Conservation (phyloP, 306 rosid genomes). For the Cyclanthera cordifolia region DNA sequence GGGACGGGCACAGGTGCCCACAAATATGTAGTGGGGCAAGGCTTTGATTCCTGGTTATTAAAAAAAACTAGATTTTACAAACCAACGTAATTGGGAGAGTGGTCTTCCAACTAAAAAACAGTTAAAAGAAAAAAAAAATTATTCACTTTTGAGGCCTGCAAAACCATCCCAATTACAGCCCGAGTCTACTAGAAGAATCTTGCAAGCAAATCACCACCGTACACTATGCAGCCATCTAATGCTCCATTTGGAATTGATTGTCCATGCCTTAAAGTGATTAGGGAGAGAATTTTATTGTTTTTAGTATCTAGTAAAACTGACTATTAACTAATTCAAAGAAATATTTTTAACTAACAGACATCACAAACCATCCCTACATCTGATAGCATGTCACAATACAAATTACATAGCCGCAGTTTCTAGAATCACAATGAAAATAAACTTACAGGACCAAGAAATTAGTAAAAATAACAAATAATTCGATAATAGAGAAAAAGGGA, state of each 20-base stretch:
- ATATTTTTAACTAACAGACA: not conserved
- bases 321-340: too few relatives aligned
- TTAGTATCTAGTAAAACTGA: too few relatives aligned
- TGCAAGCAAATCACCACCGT: not conserved
- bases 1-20: too few relatives aligned
- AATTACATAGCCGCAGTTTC: conserved; percentile 1
- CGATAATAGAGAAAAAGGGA: not conserved
- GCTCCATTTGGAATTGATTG: not conserved
- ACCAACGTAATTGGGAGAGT: too few relatives aligned
- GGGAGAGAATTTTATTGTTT: too few relatives aligned
- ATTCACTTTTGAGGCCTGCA: not conserved
- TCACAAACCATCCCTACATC: not conserved
- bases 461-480: not conserved
- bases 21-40: too few relatives aligned
- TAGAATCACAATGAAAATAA: not conserved
- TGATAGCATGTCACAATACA: not conserved
- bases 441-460: not conserved
- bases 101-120: too few relatives aligned
- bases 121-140: too few relatives aligned
- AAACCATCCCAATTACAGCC: not conserved
- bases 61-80: too few relatives aligned
- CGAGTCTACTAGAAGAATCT: too few relatives aligned
- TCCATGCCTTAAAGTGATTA: not conserved
- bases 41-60: too few relatives aligned
- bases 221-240: not conserved